phyloP scores from a whole-genome alignment of 1,284 basidiomycete species.

The Lignosus rhinocerotis region DNA sequence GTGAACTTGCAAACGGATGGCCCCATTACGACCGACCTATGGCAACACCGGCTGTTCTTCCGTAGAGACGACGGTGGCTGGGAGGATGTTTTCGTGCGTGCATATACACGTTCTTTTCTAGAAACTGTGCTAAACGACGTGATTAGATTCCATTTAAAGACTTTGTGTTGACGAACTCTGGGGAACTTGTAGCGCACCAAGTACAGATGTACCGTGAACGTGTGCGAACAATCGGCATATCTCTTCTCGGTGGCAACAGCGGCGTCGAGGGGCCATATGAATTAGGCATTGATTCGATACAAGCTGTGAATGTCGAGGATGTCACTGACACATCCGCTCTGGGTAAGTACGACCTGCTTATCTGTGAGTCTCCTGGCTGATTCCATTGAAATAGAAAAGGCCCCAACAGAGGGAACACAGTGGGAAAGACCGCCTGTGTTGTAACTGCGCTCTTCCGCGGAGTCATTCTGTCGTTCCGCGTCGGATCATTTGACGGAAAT shows the following conservation, averaged over 20 bases:
- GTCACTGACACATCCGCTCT: constrained; percentile 36
- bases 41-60: constrained; percentile 88
- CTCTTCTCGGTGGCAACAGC: constrained; percentile 78
- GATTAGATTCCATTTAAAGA: constrained; percentile 75
- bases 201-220: constrained; percentile 76
- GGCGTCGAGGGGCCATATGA: constrained; percentile 72
- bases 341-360: constrained; percentile 32
- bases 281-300: constrained; percentile 72
- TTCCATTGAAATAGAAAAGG: constrained; percentile 28
- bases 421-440: constrained; percentile 27
- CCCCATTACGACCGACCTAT: constrained; percentile 77
- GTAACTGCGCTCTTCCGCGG: not conserved
- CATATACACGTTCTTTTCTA: not conserved
- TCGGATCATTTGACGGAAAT: not conserved
- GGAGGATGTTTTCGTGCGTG: constrained; percentile 82
- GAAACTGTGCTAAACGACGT: constrained; percentile 9
- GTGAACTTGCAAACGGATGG: constrained; percentile 89
- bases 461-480: not conserved
- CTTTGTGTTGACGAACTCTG: constrained; percentile 84
- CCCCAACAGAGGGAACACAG: constrained; percentile 32
- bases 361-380: not conserved
- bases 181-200: constrained; percentile 69
- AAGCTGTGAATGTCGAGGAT: constrained; percentile 58
- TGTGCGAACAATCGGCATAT: constrained; percentile 81
- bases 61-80: constrained; percentile 69